phyloP scores from a whole-genome alignment of 257 asterid species.

The Solanum virginianum region DNA sequence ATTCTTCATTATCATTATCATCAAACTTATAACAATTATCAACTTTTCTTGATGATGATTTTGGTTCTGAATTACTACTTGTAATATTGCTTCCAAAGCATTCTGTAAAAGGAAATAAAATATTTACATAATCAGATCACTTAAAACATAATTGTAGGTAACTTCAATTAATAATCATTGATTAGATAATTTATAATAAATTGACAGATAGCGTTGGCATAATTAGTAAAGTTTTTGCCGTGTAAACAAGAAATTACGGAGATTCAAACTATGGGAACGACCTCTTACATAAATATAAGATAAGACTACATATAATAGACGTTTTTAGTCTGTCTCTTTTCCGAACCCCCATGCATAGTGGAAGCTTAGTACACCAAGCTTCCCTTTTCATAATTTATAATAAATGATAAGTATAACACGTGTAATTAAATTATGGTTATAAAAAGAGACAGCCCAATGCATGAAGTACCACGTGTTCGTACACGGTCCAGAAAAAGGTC shows the following conservation, averaged over 20 bases:
- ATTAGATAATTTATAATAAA: background rate
- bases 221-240: background rate
- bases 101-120: background rate
- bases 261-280: background rate
- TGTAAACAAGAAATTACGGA: background rate
- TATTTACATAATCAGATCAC: background rate
- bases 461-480: background rate
- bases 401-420: background rate
- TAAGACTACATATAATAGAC: background rate
- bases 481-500: background rate
- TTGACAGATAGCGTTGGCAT: background rate
- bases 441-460: background rate
- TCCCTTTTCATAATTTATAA: background rate
- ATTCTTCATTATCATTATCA: background rate
- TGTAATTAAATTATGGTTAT: background rate
- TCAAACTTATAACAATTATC: background rate
- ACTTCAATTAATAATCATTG: background rate
- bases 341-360: background rate
- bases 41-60: background rate
- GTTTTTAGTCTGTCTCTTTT: background rate
- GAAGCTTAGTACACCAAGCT: background rate
- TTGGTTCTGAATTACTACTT: background rate
- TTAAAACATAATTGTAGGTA: background rate
- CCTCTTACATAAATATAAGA: background rate
- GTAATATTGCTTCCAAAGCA: background rate